Base-by-base conservation (phyloP, 257 asterid genomes). In the Solanum pinnatisectum region DNA sequence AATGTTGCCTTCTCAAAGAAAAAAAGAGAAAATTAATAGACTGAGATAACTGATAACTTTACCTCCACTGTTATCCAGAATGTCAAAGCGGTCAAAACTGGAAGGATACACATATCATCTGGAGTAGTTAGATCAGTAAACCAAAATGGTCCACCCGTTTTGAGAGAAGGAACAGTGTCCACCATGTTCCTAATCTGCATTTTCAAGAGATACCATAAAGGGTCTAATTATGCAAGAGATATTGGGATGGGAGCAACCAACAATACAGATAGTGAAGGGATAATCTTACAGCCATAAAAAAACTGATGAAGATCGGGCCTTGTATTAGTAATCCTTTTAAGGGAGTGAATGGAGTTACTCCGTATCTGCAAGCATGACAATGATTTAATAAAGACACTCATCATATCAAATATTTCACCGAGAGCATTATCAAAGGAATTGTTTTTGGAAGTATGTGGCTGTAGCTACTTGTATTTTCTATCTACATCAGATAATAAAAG, bases 41-140 rank as follows among this genome's bases (percentile, higher is more conserved):
- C 20, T 18, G 44, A 82, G 70, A 49, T 82, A 82, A 82, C 70
- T 30, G 12, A 82, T 82, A 86, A 72, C 88, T 94, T 91, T 82
- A 96, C 99, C 98, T 96, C 99, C 90, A 96, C 98, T 9, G 96
- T 95, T 65, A 95, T 91, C 99, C 94, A 96, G 92, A 96, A 97
- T 84, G 99, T 93, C 89, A 97, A 90, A 87, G 97, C 99, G 2
- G 98, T 93, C 94, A 97, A 90, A 92, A 95, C 91, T 35, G 99
- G 99, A 39, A 97, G 89, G 84, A 96, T 88, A 52, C 90, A 94
- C 95, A 96, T 87, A 92, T 86, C 86, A 92, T 97, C 99, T 14
- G 99, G 98, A 88, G 98, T 94, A 10, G 97, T 91, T 93, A 97
- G 94, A 93, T 96, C 99, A 27, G 95, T 92, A 90, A 97, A 97